Conservation (phyloP, 2,329 filamentous ascomycete genomes). For the Colletotrichum sojae region DNA sequence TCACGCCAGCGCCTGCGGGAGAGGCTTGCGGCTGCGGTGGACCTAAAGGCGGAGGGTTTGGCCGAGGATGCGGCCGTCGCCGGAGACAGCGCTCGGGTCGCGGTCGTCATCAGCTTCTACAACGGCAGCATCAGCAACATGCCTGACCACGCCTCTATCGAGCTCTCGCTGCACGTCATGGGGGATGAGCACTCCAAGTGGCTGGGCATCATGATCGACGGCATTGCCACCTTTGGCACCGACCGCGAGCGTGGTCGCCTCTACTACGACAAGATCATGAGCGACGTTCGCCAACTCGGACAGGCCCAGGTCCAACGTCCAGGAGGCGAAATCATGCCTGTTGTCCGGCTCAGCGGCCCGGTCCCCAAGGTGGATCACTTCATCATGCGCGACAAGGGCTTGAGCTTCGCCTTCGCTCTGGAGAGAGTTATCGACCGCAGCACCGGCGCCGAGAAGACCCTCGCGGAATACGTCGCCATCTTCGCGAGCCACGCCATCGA, state of each 20-base stretch:
- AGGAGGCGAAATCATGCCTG: background rate
- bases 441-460: background rate
- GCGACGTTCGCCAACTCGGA: background rate
- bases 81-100: background rate
- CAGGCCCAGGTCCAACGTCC: background rate
- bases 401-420: constrained; percentile 4
- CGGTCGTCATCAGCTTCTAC: background rate
- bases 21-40: background rate
- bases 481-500: background rate
- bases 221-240: background rate
- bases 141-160: background rate
- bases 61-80: background rate
- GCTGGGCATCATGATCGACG: background rate
- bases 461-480: background rate
- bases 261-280: constrained; percentile 3
- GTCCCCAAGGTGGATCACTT: constrained; percentile 4
- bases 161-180: background rate
- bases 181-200: background rate
- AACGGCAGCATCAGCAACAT: background rate
- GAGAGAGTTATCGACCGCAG: constrained; percentile 4
- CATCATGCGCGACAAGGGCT: background rate
- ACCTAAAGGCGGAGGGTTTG: background rate
- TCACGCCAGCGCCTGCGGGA: background rate
- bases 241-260: background rate
- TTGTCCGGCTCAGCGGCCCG: background rate